Evolutionary conservation across 805 yeast species (phyloP).

Genomic region (Sugiyamaella marilandica): DNA sequence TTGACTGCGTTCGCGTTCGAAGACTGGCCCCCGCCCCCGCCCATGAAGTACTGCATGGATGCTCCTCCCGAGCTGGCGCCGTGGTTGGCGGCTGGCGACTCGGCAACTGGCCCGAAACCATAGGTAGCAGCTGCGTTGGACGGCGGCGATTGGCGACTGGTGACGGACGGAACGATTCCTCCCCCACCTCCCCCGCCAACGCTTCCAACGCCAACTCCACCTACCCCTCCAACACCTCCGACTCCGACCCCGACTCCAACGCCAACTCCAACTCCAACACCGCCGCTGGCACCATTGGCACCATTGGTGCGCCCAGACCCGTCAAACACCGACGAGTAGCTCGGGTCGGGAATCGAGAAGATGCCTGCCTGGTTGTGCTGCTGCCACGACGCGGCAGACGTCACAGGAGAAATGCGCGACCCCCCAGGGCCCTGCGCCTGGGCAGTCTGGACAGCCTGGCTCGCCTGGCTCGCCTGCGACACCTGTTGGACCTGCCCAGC

Average conservation of each 20-base stretch:
- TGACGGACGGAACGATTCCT: not conserved
- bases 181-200: not conserved
- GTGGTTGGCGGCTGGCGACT: not conserved
- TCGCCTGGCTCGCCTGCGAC: not conserved
- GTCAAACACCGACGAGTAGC: constrained; percentile 4
- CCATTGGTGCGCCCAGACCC: not conserved
- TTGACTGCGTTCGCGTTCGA: not conserved
- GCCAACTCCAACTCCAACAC: too few relatives aligned
- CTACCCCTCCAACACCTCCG: not conserved
- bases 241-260: not conserved
- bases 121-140: constrained; percentile 1
- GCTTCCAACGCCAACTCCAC: not conserved
- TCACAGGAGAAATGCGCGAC: not conserved
- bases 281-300: too few relatives aligned
- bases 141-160: constrained; percentile 7
- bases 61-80: not conserved
- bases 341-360: not conserved
- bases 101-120: constrained; percentile 3
- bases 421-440: not conserved
- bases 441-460: not conserved
- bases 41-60: constrained; percentile 3
- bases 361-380: constrained; percentile 5
- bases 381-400: constrained; percentile 2
- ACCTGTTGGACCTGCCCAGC: constrained; percentile 4
- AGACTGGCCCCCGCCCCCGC: not conserved